These are phyloP conservation scores for Iberis amara DNA, from an alignment of 441 rosid genomes.

Conservation along the genomic window DNA sequence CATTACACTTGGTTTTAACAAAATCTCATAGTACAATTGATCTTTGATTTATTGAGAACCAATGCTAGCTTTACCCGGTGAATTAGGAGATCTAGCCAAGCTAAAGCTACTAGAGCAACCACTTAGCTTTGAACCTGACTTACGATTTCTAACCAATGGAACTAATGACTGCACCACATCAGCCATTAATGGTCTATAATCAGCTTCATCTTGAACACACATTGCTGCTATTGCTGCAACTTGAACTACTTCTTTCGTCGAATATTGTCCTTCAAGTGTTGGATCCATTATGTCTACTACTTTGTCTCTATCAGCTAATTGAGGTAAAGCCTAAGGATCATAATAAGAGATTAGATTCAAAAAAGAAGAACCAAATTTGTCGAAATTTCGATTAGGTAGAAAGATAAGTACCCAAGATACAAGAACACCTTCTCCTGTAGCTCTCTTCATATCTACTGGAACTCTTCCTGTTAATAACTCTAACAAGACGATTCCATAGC, in stretches of 20 bases:
- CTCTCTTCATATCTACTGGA: constrained; percentile 64
- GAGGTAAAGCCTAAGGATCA: constrained; percentile 58
- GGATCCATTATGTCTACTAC: constrained; percentile 85
- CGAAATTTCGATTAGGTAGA: background rate
- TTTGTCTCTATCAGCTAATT: constrained; percentile 72
- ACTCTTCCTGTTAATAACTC: constrained; percentile 70
- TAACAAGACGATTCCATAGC: constrained; percentile 66
- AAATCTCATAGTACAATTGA: background rate
- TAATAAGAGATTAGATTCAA: background rate
- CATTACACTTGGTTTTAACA: background rate
- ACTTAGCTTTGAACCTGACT: constrained; percentile 46
- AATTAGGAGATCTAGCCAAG: constrained; percentile 40
- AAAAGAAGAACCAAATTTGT: background rate
- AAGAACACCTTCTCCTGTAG: constrained; percentile 58
- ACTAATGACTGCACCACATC: constrained; percentile 86
- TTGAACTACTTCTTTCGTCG: constrained; percentile 78
- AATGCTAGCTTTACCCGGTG: constrained; percentile 35
- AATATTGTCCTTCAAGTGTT: constrained; percentile 69
- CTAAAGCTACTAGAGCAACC: constrained; percentile 45
- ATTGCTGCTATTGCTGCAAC: constrained; percentile 97
- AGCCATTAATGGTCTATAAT: constrained; percentile 89
- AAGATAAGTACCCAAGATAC: constrained; percentile 49
- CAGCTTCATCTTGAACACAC: constrained; percentile 93
- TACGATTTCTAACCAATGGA: constrained; percentile 64
- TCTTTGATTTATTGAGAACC: constrained; percentile 26